Base-by-base conservation (phyloP, 2,329 filamentous ascomycete genomes). In the Colletotrichum tropicale region DNA sequence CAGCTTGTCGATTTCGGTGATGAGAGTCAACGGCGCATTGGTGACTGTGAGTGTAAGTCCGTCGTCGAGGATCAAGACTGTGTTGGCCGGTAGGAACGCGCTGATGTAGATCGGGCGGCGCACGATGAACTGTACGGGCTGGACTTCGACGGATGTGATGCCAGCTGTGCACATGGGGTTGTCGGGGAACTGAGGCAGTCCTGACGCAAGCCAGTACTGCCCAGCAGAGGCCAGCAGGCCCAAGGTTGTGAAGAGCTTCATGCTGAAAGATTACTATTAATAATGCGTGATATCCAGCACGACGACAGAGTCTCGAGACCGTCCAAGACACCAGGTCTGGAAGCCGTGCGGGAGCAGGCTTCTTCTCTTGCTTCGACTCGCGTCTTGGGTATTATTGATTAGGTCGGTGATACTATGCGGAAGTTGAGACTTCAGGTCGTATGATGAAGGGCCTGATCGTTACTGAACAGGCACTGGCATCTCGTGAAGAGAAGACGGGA, bases 51-150 rank as follows among this genome's bases (percentile, higher is more conserved):
- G 36, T 8, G 74, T 76, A 13, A 76, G 61, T 32, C 71, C 74
- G 43, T 75, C 71, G 18, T 75, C 74, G 6, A 76, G 71, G 9
- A 76, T 66, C 36, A 76, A 30, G 21, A 67, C 66, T 6, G 74
- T 76, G 34, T 76, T 76, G 38, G 43, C 66, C 7, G 74, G 74
- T 13, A 76, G 24, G 32, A 66, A 76, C 7, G 71, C 74, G 71
- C 74, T 76, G 71, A 76, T 75, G 71, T 71, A 76, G 60, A 76
- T 76, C 34, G 74, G 74, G 32, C 73, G 74, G 43, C 66, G 67
- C 34, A 74, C 60, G 52, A 76, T 56, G 32, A 76, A 66, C 66
- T 76, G 60, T 15, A 76, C 74, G 60, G 74, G 74, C 43, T 76
- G 74, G 10, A 76, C 71, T 36, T 76, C 74, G 28, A 76, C 74